Evolutionary conservation across 768 basidiomycete species (phyloP).

Genomic region (Leucocoprinus sp.): DNA sequence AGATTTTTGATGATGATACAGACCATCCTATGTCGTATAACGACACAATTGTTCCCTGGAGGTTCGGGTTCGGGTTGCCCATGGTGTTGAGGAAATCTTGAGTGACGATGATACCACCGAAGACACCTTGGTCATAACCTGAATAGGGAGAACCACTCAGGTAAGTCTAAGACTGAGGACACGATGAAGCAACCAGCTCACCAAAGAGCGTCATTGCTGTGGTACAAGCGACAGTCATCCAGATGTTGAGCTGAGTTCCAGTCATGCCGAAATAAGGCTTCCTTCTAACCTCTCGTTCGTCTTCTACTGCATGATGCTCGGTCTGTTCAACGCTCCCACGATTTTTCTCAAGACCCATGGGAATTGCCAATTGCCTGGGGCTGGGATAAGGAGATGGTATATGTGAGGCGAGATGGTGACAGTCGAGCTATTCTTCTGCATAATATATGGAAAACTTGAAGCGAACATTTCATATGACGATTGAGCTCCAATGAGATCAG

Average conservation of each 20-base stretch:
- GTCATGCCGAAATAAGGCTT: conserved; percentile 37
- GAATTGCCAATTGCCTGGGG: neutral
- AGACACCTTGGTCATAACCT: conserved; percentile 49
- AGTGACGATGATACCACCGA: conserved; percentile 44
- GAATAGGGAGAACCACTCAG: neutral
- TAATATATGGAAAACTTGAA: conserved; percentile 9
- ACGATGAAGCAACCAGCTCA: conserved; percentile 15
- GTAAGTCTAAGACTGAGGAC: neutral
- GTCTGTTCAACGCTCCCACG: conserved; percentile 1
- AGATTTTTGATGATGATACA: conserved; percentile 2
- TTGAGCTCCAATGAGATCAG: conserved; percentile 4
- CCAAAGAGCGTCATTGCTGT: conserved; percentile 47
- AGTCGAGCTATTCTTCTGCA: conserved; percentile 5
- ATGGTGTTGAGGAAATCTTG: conserved; percentile 36
- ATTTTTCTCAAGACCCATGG: conserved; percentile 8
- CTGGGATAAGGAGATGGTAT: neutral
- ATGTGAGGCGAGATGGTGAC: neutral
- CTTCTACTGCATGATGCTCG: neutral
- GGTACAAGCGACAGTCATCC: conserved; percentile 42
- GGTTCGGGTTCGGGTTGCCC: conserved; percentile 35
- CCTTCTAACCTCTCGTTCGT: conserved; percentile 2
- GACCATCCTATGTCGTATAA: conserved; percentile 45
- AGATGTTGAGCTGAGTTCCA: conserved; percentile 34
- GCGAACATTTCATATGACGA: conserved; percentile 4
- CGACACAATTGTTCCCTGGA: conserved; percentile 43